These are phyloP conservation scores for Microglena sp. DNA, from an alignment of 139 green algal species.

Conservation along the genomic window DNA sequence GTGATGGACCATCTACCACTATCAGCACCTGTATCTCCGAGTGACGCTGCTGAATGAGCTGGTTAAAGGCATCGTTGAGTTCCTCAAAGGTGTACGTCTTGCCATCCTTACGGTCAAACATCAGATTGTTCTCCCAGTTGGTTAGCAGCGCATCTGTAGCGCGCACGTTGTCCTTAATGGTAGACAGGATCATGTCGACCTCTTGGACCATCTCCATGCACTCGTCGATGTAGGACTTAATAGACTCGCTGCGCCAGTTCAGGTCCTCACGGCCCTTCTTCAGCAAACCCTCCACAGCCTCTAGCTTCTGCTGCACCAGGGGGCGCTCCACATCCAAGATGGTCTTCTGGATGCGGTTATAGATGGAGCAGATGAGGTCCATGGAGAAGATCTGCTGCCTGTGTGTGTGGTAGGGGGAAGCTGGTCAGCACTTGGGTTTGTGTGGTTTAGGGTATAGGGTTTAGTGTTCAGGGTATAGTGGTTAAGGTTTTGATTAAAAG, in stretches of 20 bases:
- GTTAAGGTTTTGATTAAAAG: no score
- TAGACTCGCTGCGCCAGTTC: constrained; percentile 28
- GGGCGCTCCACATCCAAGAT: constrained; percentile 73
- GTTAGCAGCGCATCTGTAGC: not conserved
- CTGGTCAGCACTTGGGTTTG: no score
- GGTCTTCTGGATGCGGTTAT: constrained; percentile 68
- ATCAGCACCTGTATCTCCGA: constrained; percentile 33
- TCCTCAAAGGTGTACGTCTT: constrained; percentile 71
- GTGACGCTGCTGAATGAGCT: constrained; percentile 42
- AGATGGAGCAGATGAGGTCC: constrained; percentile 68
- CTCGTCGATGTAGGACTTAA: constrained; percentile 74
- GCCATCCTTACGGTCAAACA: constrained; percentile 82
- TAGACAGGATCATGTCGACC: constrained; percentile 52
- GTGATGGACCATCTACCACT: no score
- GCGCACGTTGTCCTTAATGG: constrained; percentile 72
- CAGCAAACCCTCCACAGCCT: constrained; percentile 48
- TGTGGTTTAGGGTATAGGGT: no score
- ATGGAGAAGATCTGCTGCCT: constrained; percentile 68
- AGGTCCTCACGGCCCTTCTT: constrained; percentile 36
- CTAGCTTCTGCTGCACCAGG: constrained; percentile 69
- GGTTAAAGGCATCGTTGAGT: constrained; percentile 44
- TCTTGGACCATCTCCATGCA: constrained; percentile 64
- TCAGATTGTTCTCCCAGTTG: constrained; percentile 54
- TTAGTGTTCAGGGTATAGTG: constrained; percentile 64
- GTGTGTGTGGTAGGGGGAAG: no score